Base-by-base conservation (phyloP, 164 flowering plant species). In the Kingdonia uniflora region DNA sequence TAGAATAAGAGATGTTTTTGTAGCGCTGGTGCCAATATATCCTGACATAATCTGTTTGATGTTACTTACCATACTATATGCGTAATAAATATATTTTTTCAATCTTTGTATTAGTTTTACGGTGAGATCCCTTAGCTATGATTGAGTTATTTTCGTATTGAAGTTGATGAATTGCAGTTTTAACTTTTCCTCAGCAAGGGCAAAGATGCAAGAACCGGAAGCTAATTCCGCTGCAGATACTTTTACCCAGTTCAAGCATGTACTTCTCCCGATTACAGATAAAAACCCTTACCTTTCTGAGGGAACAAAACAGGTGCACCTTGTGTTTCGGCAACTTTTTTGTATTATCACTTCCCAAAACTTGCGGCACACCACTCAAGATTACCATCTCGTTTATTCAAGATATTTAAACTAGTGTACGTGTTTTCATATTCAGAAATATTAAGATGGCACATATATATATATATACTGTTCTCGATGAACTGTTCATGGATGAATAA, bases 271-370 rank as follows among this genome's bases (percentile, higher is more conserved):
- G 25, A 73, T 91, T 44, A 84, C 85, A 0, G 96, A 87, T 35
- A 59, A 72, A 38, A 85, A 91, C 59, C 96, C 95, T 10, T 83
- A 81, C 71, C 92, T 91, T 19, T 79, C 96, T 6, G 98, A 91
- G 57, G 98, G 96, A 56, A 81, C 95, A 52, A 81, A 85, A 76
- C 96, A 87, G 97, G 97, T 87, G 17, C 35, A 5, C n/a, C 22
- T 57, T 38, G 8, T 5, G 15, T 20, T 42, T 47, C 23, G 6
- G 23, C 2, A 21, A 10, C 23, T 19, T 19, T 2, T 20, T 47
- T 10, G 12, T 20, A 11, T 47, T 8, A 14, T 20, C 13, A 47
- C 3, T 7, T 47, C 6, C 47, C 20, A n/a, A 19, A 20, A 19
- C 50, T 8, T 24, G 20, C 11, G 1, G 12, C 25, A 23, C 16